Conservation (phyloP, 129 eudicot species). For the Helichrysum umbraculigerum region DNA sequence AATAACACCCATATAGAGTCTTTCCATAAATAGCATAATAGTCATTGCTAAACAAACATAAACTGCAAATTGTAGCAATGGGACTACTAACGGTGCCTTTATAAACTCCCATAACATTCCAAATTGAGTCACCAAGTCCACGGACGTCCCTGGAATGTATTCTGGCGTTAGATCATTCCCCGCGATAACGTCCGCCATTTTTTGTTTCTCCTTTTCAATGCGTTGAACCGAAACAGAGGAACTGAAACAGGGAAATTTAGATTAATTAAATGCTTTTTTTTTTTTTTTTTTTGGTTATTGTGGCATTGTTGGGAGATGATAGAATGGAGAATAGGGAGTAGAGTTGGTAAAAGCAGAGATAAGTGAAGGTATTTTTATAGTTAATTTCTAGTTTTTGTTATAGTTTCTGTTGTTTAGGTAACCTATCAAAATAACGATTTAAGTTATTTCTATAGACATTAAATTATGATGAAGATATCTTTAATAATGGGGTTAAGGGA, state of each 20-base stretch:
- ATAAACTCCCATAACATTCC: conserved; percentile 57
- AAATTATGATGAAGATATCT: too few species aligned
- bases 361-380: conserved; percentile 37
- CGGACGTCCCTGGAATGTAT: conserved; percentile 41
- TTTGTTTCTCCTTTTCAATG: conserved; percentile 13
- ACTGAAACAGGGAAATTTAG: conserved; percentile 11
- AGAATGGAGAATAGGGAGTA: conserved; percentile 1
- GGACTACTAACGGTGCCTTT: conserved; percentile 64
- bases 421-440: background rate
- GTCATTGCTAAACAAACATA: conserved; percentile 58
- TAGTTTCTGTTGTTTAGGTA: conserved; percentile 4
- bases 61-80: conserved; percentile 61
- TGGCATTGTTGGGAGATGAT: conserved; percentile 33
- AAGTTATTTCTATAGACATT: too few species aligned
- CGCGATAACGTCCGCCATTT: conserved; percentile 59
- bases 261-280: background rate
- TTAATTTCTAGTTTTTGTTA: conserved; percentile 2
- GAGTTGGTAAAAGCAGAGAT: conserved; percentile 28
- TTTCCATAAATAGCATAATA: conserved; percentile 68
- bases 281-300: conserved; percentile 13
- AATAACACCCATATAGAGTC: conserved; percentile 82
- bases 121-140: conserved; percentile 49
- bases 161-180: conserved; percentile 45
- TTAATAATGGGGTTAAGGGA: too few species aligned
- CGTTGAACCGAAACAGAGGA: conserved; percentile 30